phyloP scores from a whole-genome alignment of 169 alveolate species.

The Perkinsus marinus region DNA sequence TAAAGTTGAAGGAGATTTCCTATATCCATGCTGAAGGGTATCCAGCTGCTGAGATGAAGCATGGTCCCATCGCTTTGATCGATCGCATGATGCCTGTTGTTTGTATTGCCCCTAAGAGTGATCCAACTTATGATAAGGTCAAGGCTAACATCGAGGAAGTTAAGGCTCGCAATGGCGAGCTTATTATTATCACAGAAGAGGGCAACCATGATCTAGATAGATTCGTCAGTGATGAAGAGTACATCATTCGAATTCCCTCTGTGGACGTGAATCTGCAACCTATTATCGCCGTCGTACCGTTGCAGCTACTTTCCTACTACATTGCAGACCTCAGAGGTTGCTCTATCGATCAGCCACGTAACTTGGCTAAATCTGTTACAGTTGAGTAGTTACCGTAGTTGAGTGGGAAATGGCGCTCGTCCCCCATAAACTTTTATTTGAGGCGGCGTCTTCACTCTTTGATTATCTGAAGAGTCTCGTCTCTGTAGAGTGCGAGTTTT shows the following conservation, averaged over 20 bases:
- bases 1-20: conserved; percentile 85
- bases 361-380: conserved; percentile 59
- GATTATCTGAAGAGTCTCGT: too few species aligned
- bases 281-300: conserved; percentile 25
- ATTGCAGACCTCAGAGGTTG: conserved; percentile 16
- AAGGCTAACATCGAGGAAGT: conserved; percentile 42
- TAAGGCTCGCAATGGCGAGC: conserved; percentile 51
- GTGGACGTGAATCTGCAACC: conserved; percentile 28
- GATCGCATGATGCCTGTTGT: conserved; percentile 37
- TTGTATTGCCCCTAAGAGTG: conserved; percentile 19
- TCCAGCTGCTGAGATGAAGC: conserved; percentile 85
- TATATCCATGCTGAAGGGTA: conserved; percentile 85
- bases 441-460: background rate
- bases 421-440: background rate
- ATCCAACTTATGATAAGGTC: conserved; percentile 19
- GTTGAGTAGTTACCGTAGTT: conserved; percentile 21
- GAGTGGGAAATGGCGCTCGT: background rate
- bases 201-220: conserved; percentile 15
- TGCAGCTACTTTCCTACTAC: conserved; percentile 34
- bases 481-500: too few species aligned
- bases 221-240: conserved; percentile 19
- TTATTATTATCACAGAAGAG: conserved; percentile 57
- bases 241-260: conserved; percentile 13
- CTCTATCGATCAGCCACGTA: conserved; percentile 52
- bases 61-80: conserved; percentile 85